phyloP scores from a whole-genome alignment of 192 early-diverging fungal genomes.

The Coemansia sp. region DNA sequence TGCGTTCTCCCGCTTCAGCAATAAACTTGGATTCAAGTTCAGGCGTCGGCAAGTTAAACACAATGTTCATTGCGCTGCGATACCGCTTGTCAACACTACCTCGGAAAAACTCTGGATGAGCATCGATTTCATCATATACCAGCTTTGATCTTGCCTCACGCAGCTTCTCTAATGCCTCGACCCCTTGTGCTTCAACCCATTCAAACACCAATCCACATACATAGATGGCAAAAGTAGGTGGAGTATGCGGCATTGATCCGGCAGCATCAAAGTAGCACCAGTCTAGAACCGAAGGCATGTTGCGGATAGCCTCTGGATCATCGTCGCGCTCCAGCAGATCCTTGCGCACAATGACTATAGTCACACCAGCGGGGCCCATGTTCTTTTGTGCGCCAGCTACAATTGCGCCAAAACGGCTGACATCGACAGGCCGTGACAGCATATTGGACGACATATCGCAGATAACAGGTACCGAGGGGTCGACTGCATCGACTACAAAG shows the following conservation, averaged over 20 bases:
- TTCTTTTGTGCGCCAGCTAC: conserved; percentile 99
- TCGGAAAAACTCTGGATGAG: conserved; percentile 63
- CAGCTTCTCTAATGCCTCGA: conserved; percentile 62
- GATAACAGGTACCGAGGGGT: conserved; percentile 70
- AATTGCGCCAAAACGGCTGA: conserved; percentile 81
- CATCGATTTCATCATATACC: conserved; percentile 65
- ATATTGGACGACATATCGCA: conserved; percentile 91
- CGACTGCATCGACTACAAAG: conserved; percentile 41
- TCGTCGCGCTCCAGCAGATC: conserved; percentile 72
- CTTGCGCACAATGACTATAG: conserved; percentile 87
- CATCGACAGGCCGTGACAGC: conserved; percentile 74
- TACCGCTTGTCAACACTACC: conserved; percentile 61
- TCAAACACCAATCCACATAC: conserved; percentile 87
- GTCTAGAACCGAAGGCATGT: conserved; percentile 78
- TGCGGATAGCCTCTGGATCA: conserved; percentile 39
- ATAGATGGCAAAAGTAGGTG: conserved; percentile 92
- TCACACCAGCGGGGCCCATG: conserved; percentile 87
- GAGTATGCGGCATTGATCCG: conserved; percentile 93
- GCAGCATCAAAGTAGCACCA: conserved; percentile 78
- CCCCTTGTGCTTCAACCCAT: conserved; percentile 65
- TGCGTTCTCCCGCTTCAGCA: conserved; percentile 68
- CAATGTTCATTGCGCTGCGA: conserved; percentile 89
- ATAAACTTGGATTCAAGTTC: conserved; percentile 82
- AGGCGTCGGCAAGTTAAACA: conserved; percentile 65
- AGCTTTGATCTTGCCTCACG: conserved; percentile 68